Evolutionary conservation across 805 yeast genomes (phyloP).

Genomic region (Barnettozyma siamensis): DNA sequence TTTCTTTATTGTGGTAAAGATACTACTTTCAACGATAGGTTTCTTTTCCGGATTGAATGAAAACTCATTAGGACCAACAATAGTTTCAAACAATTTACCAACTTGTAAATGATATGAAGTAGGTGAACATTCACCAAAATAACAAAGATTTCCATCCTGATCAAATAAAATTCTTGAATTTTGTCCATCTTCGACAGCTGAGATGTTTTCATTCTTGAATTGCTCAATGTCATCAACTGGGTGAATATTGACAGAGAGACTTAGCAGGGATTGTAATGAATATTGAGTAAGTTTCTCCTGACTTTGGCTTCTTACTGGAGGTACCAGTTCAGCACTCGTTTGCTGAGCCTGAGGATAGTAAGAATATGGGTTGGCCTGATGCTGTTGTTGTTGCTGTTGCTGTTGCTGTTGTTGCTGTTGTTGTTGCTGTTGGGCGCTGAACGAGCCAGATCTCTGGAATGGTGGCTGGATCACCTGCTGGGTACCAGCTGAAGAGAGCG

Average conservation of each 20-base stretch:
- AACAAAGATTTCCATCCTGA: conserved; percentile 31
- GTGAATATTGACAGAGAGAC: conserved; percentile 16
- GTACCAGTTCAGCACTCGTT: neutral
- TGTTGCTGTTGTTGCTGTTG: conserved; percentile 2
- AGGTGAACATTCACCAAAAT: conserved; percentile 39
- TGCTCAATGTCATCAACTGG: conserved; percentile 13
- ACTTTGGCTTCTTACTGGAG: no score
- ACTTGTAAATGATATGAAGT: conserved; percentile 36
- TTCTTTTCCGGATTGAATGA: conserved; percentile 34
- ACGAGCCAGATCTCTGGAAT: no score
- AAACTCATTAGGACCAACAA: conserved; percentile 30
- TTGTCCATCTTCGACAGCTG: conserved; percentile 11
- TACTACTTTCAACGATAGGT: conserved; percentile 27
- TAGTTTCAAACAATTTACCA: conserved; percentile 30
- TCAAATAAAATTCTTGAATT: conserved; percentile 30
- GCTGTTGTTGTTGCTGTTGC: neutral
- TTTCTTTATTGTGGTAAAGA: neutral
- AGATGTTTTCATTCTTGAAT: conserved; percentile 10
- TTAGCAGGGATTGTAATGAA: conserved; percentile 17
- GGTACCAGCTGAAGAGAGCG: no score
- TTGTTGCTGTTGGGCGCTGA: neutral
- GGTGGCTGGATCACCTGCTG: no score
- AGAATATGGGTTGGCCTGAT: neutral
- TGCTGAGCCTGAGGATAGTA: neutral
- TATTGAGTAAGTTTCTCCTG: conserved; percentile 10